Evolutionary conservation across 441 rosid genomes (phyloP), one percentile per base, ranked within the genome.

Genomic region (Gossypium davidsonii): DNA sequence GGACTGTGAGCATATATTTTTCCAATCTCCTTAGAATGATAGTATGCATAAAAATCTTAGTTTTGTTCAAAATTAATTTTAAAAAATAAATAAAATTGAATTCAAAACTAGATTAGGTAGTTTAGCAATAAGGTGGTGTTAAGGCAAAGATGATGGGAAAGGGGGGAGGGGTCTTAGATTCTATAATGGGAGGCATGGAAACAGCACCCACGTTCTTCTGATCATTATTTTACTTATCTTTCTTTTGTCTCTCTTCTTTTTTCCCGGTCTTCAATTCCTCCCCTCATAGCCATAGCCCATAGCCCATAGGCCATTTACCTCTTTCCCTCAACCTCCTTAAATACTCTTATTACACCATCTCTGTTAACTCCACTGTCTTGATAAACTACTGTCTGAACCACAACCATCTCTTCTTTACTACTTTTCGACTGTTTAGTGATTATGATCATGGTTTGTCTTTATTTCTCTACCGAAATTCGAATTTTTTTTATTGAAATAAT

Each of bases 181-280:
- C 25, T 7, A 53, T 1, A 9, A 56, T 56, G 60, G 91, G 75
- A 86, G 95, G 90, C 96, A 89, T 84, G 79, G 91, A 82, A 89
- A 90, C 98, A 86, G 79, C 84, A 52, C 90, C 91, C 97, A 90
- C 94, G 96, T 94, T 94, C 93, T 79, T 80, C 79, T 81, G 87
- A 59, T 62, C 39, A 53, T 25, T 25, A 67, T 81, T 74, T 52
- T 59, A 67, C 79, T 77, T 28, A 15, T 7, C 37, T 51, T 79
- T 71, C 42, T 74, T 77, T 81, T 74, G 67, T 66, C 52, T 21
- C 34, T 74, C 59, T 70, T 74, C 80, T 68, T 74, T 79, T 34
- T 71, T 49, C n/a, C 23, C 74, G 31, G 53, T 20, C 44, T 57
- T 11, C 31, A 21, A 57, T 37, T 15, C 53, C 63, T 48, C 21